A percentile compares a stretch with the other conserved stretches of the same genome.
phyloP scores from a whole-genome alignment of 164 flowering plant genomes.

The Buxus sempervirens region DNA sequence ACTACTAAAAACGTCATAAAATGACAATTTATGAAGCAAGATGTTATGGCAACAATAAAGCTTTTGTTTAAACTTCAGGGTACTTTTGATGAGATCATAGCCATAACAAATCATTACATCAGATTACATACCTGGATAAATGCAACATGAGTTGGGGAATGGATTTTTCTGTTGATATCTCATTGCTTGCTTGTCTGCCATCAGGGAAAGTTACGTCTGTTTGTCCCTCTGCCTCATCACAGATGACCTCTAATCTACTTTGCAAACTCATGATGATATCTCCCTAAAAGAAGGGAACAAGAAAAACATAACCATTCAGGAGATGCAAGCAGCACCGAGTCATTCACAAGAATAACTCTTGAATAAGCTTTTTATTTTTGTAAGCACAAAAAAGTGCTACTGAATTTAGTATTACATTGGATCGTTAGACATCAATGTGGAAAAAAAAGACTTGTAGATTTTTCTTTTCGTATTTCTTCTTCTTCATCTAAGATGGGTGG shows the following conservation, averaged over 20 bases:
- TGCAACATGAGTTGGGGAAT: slow-evolving; percentile 37
- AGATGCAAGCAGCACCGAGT: not conserved
- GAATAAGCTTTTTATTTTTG: too few species aligned
- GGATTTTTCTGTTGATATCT: slow-evolving; percentile 27
- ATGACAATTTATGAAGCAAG: not conserved
- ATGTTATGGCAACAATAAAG: not conserved
- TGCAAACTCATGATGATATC: slow-evolving; percentile 73
- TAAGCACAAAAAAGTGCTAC: too few species aligned
- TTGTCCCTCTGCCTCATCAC: slow-evolving; percentile 68
- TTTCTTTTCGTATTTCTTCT: too few species aligned
- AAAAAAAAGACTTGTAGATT: too few species aligned
- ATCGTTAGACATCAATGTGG: not conserved
- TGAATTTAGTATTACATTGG: too few species aligned
- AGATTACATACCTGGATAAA: slow-evolving; percentile 40
- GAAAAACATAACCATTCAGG: not conserved
- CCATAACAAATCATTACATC: not conserved
- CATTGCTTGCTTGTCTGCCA: slow-evolving; percentile 28
- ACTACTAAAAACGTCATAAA: not conserved
- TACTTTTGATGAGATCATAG: slow-evolving; percentile 6
- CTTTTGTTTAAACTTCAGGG: not conserved
- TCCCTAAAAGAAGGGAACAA: slow-evolving; percentile 36
- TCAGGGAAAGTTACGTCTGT: slow-evolving; percentile 23
- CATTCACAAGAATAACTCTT: too few species aligned
- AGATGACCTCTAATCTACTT: slow-evolving; percentile 77
- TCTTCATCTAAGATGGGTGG: too few species aligned